These are phyloP conservation scores for Bimuria novae-zelandiae DNA, from an alignment of 2,329 filamentous ascomycete species.

Conservation along the genomic window DNA sequence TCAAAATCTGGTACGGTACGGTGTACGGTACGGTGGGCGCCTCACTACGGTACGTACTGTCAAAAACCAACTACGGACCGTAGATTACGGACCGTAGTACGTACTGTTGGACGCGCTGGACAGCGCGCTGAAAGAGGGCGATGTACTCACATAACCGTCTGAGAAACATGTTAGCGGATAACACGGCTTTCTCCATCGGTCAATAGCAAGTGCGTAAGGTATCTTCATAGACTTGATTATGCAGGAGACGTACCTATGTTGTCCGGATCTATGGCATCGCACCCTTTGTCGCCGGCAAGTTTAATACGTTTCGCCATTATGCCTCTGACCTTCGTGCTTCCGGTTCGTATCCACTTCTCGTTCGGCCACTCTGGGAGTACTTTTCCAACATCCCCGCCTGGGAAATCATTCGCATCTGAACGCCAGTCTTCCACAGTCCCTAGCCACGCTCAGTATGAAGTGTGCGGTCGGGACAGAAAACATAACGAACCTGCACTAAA, in stretches of 20 bases:
- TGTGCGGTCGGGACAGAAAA: too few species aligned
- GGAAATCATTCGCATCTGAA: conserved; percentile 31
- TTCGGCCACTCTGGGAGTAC: conserved; percentile 36
- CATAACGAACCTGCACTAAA: conserved; percentile 27
- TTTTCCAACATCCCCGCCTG: conserved; percentile 31
- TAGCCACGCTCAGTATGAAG: too few species aligned
- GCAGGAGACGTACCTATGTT: conserved; percentile 29
- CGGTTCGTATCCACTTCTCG: conserved; percentile 35
- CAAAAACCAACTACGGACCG: too few species aligned
- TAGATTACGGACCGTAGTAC: too few species aligned
- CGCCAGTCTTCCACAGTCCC: conserved; percentile 38
- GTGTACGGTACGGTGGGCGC: too few species aligned
- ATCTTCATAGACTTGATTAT: not conserved
- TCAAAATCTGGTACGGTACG: too few species aligned
- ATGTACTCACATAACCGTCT: conserved; percentile 28
- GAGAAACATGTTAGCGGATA: not conserved
- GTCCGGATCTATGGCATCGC: conserved; percentile 40
- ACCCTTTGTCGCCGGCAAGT: conserved; percentile 35
- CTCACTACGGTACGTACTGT: too few species aligned
- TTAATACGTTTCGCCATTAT: conserved; percentile 39
- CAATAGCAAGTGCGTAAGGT: not conserved
- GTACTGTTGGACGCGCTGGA: too few species aligned
- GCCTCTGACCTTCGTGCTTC: conserved; percentile 28
- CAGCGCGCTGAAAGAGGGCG: not conserved
- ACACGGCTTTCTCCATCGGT: not conserved